Evolutionary conservation across 2,329 filamentous ascomycete species (phyloP), one percentile per base, ranked within the genome.

Genomic region (Phialophora macrospora): DNA sequence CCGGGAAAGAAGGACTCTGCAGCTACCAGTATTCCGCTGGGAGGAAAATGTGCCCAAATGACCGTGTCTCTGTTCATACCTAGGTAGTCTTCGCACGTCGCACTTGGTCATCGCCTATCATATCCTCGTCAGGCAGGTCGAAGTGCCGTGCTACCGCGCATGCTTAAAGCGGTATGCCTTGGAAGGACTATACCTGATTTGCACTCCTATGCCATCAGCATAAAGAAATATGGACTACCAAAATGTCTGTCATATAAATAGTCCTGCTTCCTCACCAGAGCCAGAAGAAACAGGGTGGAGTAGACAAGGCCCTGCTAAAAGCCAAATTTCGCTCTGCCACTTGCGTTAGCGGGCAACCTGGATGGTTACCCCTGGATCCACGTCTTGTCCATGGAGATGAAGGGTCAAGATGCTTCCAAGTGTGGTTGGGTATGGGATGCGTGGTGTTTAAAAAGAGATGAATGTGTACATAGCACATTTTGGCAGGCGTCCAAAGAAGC

Each of bases 231-330:
- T 22, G 22, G 4, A 20, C 17, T 20, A 17, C 9, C 20, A 41
- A n/a, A 41, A 60, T 71, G 69, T 71, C 65, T 68, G 67, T 71
- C 69, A 55, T 69, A 67, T 60, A 67, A 65, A 71, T 71, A 71
- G 69, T 71, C 69, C 69, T 70, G 60, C 67, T 56, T 64, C 65
- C 49, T 65, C 69, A 71, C 62, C 41, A 60, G 41, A 34, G 57
- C 12, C 28, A 65, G 63, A 67, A 65, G 65, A 65, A 70, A 54
- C 62, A 71, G 69, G 69, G 69, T 71, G 69, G 69, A 71, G 68
- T 69, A 66, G 69, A 71, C 67, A 68, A 63, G 66, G 69, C 65
- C 68, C 68, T 71, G 69, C 69, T 71, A 71, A 68, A 71, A 71
- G 67, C 64, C 66, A 46, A 46, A 65, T 63, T 58, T 67, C 57